A percentile compares a stretch with the other conserved stretches of the same genome.
phyloP scores from a whole-genome alignment of 2,329 filamentous ascomycete genomes.

The Coniochaeta sp. region DNA sequence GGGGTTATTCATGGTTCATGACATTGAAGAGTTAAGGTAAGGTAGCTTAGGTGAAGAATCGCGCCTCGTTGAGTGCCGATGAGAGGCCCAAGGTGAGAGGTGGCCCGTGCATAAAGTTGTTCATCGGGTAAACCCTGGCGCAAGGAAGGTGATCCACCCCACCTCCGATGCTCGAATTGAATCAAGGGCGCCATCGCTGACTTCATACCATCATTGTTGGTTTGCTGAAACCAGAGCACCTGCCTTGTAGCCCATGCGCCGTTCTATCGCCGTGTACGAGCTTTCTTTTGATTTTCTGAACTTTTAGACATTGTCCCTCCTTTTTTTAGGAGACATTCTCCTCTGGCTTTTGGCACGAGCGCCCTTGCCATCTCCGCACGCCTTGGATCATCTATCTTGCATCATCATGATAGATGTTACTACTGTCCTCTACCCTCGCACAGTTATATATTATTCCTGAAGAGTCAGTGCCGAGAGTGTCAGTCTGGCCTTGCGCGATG shows the following conservation, averaged over 20 bases:
- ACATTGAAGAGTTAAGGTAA: neutral
- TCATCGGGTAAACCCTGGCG: neutral
- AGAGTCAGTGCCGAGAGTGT: neutral
- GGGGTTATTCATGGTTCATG: too few species aligned
- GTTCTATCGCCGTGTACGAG: neutral
- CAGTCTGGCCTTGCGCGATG: neutral
- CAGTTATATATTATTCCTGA: neutral
- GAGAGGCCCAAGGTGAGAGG: neutral
- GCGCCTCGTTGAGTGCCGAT: too few species aligned
- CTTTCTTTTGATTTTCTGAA: neutral
- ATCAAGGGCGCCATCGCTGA: constrained; percentile 1
- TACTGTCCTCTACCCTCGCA: neutral
- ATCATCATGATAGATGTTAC: constrained; percentile 2
- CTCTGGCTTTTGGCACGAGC: neutral
- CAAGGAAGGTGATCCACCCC: neutral
- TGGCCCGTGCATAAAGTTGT: neutral
- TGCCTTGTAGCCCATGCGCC: neutral
- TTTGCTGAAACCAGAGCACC: neutral
- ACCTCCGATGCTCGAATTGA: neutral
- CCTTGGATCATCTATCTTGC: neutral
- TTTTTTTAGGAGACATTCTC: neutral
- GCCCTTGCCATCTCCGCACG: neutral
- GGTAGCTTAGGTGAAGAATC: neutral
- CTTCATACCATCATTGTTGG: neutral
- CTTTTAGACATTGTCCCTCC: neutral